Percentiles rank a stretch among this genome's conserved stretches.
phyloP scores from a whole-genome alignment of 345 rosid species.

The Moricandia arvensis region DNA sequence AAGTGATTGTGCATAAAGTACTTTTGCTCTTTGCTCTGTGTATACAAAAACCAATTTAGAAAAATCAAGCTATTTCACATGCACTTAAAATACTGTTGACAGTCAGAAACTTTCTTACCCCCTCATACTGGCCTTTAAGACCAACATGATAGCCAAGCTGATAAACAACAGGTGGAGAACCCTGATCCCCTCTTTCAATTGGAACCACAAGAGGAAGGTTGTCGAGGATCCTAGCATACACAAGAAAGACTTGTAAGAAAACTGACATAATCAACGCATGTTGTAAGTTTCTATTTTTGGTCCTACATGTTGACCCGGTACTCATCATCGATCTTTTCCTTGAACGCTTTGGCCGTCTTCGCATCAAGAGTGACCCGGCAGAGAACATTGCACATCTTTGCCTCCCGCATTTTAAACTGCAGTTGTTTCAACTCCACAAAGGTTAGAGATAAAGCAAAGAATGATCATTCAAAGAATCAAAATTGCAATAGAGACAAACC shows the following conservation, averaged over 20 bases:
- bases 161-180: slow-evolving; percentile 56
- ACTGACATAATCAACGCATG: background rate
- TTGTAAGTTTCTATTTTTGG: background rate
- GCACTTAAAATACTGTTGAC: background rate
- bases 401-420: slow-evolving; percentile 96
- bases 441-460: background rate
- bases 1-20: slow-evolving; percentile 91
- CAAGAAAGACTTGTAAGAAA: slow-evolving; percentile 15
- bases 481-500: slow-evolving; percentile 41
- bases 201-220: slow-evolving; percentile 97
- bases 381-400: slow-evolving; percentile 75
- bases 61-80: slow-evolving; percentile 2
- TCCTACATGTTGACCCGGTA: slow-evolving; percentile 92
- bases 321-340: slow-evolving; percentile 93
- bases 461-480: background rate
- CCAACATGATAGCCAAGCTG: slow-evolving; percentile 98
- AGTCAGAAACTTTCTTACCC: slow-evolving; percentile 53
- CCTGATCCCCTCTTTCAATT: slow-evolving; percentile 72
- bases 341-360: slow-evolving; percentile 70
- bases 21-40: slow-evolving; percentile 87
- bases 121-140: slow-evolving; percentile 84
- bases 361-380: slow-evolving; percentile 59
- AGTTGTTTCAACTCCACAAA: slow-evolving; percentile 17
- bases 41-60: slow-evolving; percentile 28
- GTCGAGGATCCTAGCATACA: slow-evolving; percentile 84